These are phyloP conservation scores for Argentina anserina DNA, from an alignment of 306 rosid species.

Conservation along the genomic window DNA sequence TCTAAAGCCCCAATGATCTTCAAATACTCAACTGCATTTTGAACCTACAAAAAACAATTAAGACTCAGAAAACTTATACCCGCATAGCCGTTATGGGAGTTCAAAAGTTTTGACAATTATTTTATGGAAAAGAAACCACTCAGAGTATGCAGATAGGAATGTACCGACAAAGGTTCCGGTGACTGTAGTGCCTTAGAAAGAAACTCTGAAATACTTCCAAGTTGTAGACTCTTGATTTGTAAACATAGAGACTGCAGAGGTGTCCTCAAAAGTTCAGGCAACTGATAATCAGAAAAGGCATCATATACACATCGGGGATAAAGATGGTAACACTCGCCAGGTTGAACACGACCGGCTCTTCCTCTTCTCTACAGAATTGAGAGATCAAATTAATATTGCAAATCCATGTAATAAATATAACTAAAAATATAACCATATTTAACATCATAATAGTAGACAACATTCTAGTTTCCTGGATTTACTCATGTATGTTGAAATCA, in stretches of 20 bases:
- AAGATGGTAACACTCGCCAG: constrained; percentile 91
- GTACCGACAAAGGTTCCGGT: constrained; percentile 81
- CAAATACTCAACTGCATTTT: constrained; percentile 90
- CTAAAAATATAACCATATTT: background rate
- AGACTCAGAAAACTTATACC: constrained; percentile 17
- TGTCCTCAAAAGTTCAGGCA: constrained; percentile 94
- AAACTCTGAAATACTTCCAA: constrained; percentile 92
- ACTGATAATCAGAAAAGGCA: constrained; percentile 83
- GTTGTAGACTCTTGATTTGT: constrained; percentile 91
- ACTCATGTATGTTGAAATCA: background rate
- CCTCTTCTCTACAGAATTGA: constrained; percentile 81
- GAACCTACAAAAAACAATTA: constrained; percentile 65
- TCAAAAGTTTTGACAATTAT: background rate
- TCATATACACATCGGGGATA: constrained; percentile 88
- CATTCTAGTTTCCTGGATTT: background rate
- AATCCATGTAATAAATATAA: background rate
- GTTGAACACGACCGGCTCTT: constrained; percentile 97
- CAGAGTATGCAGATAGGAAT: constrained; percentile 5
- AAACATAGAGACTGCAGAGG: constrained; percentile 92
- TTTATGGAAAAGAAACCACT: constrained; percentile 12
- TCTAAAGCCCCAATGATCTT: constrained; percentile 89
- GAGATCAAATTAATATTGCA: background rate
- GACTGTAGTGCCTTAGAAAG: constrained; percentile 90
- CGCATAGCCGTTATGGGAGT: background rate
- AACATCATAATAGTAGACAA: background rate